A percentile compares a stretch with the other conserved stretches of the same genome.
phyloP scores from a whole-genome alignment of 1,284 basidiomycete species.

The Caloboletus firmus region DNA sequence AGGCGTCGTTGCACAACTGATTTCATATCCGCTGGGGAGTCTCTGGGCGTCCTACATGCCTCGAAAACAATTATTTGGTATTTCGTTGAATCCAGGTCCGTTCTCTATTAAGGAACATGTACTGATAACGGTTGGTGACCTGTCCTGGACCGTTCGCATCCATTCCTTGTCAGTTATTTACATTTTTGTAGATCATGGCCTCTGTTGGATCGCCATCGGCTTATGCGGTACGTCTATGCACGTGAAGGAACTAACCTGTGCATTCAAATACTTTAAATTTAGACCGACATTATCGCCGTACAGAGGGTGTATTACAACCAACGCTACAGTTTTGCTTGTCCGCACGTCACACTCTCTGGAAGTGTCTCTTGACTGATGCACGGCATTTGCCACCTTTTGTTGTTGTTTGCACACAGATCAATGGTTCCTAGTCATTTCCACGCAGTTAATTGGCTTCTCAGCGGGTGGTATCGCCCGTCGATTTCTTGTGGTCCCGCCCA shows the following conservation, averaged over 20 bases:
- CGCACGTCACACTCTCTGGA: conserved; percentile 14
- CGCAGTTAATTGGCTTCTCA: conserved; percentile 48
- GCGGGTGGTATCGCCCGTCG: conserved; percentile 46
- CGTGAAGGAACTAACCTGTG: background rate
- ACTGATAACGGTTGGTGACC: conserved; percentile 46
- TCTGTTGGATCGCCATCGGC: conserved; percentile 45
- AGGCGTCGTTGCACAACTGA: conserved; percentile 51
- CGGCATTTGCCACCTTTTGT: background rate
- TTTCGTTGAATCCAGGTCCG: conserved; percentile 66
- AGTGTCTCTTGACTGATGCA: conserved; percentile 2
- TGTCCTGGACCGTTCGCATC: background rate
- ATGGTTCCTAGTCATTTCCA: conserved; percentile 42
- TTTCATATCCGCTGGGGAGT: conserved; percentile 59
- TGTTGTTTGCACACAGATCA: conserved; percentile 26
- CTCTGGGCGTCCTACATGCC: conserved; percentile 53
- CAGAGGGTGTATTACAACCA: conserved; percentile 41
- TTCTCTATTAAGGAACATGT: conserved; percentile 79
- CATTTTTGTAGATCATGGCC: conserved; percentile 48
- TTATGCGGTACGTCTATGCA: conserved; percentile 37
- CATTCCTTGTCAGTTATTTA: background rate
- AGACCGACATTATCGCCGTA: conserved; percentile 45
- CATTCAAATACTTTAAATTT: conserved; percentile 44
- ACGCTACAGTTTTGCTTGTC: conserved; percentile 36
- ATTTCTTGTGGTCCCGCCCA: conserved; percentile 45
- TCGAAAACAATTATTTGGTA: conserved; percentile 46